Percentiles rank a stretch among this genome's conserved stretches.
phyloP scores from a whole-genome alignment of 2,329 filamentous ascomycete species.

The Xylaria hypoxylon region DNA sequence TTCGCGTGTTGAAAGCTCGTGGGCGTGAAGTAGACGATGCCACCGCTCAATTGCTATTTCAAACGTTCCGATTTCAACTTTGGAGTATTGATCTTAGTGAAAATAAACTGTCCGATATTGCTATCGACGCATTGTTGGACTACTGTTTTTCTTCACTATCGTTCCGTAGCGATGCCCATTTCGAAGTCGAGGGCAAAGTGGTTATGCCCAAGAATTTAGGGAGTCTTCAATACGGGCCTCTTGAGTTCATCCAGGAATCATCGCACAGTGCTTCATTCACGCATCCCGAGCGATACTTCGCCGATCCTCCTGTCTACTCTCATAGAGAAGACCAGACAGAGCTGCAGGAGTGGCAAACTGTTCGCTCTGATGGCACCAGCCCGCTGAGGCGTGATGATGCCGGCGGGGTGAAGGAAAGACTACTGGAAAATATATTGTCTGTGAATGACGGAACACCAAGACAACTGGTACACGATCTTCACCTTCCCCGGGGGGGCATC shows the following conservation, averaged over 20 bases:
- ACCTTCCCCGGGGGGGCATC: constrained; percentile 52
- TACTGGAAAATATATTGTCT: constrained; percentile 45
- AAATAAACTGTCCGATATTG: constrained; percentile 64
- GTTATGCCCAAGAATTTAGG: constrained; percentile 46
- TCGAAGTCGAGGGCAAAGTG: constrained; percentile 61
- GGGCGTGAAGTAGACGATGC: constrained; percentile 60
- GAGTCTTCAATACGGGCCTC: constrained; percentile 55
- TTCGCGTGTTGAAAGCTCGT: constrained; percentile 65
- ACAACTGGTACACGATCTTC: constrained; percentile 43
- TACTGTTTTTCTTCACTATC: constrained; percentile 51
- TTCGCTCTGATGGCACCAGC: constrained; percentile 54
- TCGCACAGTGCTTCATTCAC: constrained; percentile 57
- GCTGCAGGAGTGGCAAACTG: constrained; percentile 45
- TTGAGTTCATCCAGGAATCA: constrained; percentile 62
- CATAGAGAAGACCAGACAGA: constrained; percentile 40
- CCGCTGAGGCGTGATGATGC: constrained; percentile 51
- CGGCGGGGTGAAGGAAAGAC: constrained; percentile 48
- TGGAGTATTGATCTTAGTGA: constrained; percentile 69
- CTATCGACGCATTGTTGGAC: constrained; percentile 52
- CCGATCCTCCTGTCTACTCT: constrained; percentile 61
- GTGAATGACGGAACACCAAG: constrained; percentile 34
- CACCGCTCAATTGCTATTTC: constrained; percentile 52
- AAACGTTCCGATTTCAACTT: constrained; percentile 54
- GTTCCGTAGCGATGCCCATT: constrained; percentile 55
- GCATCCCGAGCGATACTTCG: constrained; percentile 61